Percentiles rank a stretch among this genome's conserved stretches.
Conservation (phyloP, 768 basidiomycete species). For the Xerocomellus chrysenteron region DNA sequence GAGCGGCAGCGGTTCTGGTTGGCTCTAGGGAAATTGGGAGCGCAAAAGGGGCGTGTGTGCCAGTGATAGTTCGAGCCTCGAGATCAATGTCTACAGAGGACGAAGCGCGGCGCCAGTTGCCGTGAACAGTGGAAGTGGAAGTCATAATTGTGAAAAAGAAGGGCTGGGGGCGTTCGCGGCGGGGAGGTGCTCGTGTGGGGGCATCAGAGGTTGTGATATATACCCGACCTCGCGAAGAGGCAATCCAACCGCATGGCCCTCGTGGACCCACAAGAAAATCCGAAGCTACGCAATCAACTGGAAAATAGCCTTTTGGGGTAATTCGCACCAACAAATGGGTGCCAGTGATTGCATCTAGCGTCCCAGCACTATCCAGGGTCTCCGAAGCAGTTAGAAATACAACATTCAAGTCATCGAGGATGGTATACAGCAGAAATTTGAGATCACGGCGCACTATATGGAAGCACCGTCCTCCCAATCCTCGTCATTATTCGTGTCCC, state of each 20-base stretch:
- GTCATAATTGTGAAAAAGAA: constrained; percentile 1
- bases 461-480: constrained; percentile 34
- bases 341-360: background rate
- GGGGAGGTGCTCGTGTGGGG: background rate
- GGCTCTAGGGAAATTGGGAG: constrained; percentile 9
- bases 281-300: background rate
- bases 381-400: constrained; percentile 7
- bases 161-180: background rate
- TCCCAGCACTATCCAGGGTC: background rate
- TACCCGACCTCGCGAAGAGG: background rate
- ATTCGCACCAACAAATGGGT: background rate
- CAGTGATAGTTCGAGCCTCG: constrained; percentile 17
- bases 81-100: constrained; percentile 6
- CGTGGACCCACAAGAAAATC: background rate
- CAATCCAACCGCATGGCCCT: background rate
- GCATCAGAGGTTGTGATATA: background rate
- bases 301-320: constrained; percentile 4
- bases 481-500: constrained; percentile 21
- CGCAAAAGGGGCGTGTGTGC: background rate
- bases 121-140: constrained; percentile 7
- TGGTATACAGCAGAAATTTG: background rate
- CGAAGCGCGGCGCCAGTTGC: constrained; percentile 15
- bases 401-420: background rate
- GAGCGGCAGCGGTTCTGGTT: constrained; percentile 3
- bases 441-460: constrained; percentile 8